These are phyloP conservation scores for Pseudogymnoascus sp. DNA, from an alignment of 2,329 filamentous ascomycete species.

Conservation along the genomic window DNA sequence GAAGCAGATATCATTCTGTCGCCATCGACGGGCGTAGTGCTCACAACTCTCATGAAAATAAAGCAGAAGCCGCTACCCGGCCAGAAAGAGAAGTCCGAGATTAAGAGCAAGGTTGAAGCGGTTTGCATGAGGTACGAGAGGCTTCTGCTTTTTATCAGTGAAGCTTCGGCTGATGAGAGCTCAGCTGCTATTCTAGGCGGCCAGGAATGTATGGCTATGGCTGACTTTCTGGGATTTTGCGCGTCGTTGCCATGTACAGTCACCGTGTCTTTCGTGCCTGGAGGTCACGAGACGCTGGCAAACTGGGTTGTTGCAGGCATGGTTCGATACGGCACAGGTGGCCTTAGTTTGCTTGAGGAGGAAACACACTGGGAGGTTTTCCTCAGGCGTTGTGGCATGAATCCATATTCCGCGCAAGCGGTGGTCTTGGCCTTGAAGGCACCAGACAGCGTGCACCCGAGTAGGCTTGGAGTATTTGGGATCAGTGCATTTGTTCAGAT, in stretches of 20 bases:
- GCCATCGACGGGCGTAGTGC: slow-evolving; percentile 58
- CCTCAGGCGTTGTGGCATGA: slow-evolving; percentile 57
- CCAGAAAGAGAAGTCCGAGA: slow-evolving; percentile 37
- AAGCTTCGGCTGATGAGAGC: slow-evolving; percentile 40
- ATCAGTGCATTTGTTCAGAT: slow-evolving; percentile 52
- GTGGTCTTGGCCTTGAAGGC: slow-evolving; percentile 45
- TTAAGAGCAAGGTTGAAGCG: slow-evolving; percentile 42
- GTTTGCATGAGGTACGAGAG: slow-evolving; percentile 56
- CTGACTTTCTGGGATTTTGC: slow-evolving; percentile 26
- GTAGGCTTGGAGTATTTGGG: slow-evolving; percentile 31
- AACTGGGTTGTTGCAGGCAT: slow-evolving; percentile 50
- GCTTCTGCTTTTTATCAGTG: slow-evolving; percentile 61
- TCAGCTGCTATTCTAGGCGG: slow-evolving; percentile 22
- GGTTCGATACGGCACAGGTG: slow-evolving; percentile 34
- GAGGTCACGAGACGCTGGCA: slow-evolving; percentile 42
- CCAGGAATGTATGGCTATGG: slow-evolving; percentile 21
- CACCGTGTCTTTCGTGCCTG: slow-evolving; percentile 41
- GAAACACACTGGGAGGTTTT: slow-evolving; percentile 64
- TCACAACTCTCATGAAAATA: slow-evolving; percentile 64
- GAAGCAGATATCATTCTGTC: slow-evolving; percentile 72
- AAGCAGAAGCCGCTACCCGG: slow-evolving; percentile 66
- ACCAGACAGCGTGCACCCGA: slow-evolving; percentile 21
- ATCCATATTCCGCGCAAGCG: slow-evolving; percentile 63
- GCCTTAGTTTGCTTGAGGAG: slow-evolving; percentile 39
- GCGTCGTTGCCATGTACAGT: slow-evolving; percentile 33